Evolutionary conservation across 2,329 filamentous ascomycete genomes (phyloP), one percentile per base, ranked within the genome.

Genomic region (Alternaria longipes): DNA sequence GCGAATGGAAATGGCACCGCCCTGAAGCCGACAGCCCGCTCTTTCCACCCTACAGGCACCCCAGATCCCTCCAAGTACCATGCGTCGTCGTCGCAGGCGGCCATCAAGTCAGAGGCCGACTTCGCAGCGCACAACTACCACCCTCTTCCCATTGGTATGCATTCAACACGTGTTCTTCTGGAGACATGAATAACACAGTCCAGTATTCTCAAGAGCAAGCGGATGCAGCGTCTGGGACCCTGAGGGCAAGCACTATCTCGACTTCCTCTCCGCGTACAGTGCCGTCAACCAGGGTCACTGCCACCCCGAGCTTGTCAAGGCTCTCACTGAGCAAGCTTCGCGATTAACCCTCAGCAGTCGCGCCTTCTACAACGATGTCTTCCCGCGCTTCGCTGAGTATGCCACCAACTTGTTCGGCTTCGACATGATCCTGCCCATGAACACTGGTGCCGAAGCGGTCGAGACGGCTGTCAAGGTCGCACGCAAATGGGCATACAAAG

Each of bases 91-190:
- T 94, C 93, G 44, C 83, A 89, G 59, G 84, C 86, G 71, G 94
- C 95, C 72, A 96, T 97, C 78, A 83, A 89, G 54, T 83, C 89
- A 54, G 95, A 99, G 83, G 85, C 92, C 74, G 84, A 91, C 77
- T 94, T 88, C 80, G 95, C 95, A 51, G 95, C 95, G 50, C 95
- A 99, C 87, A 99, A 99, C 85, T 99, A 99, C 85, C 94, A 98
- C 81, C 95, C 95, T 16, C 87, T 99, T 3, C 95, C 95, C 41
- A 90, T 99, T 62, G 95, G 76, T 78, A 72, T 45, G 73, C 53
- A 47, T n/a, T 22, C 28, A 34, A 7, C 5, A 20, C 20, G 41
- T 7, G 8, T 7, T 18, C 9, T 12, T 20, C 9, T 3, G 8
- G 9, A 8, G 2, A 4, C 32, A 34, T 26, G 11, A 47, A 60